These are phyloP conservation scores for Wickerhamomyces sp. DNA, from an alignment of 1,139 yeast species.

Conservation along the genomic window DNA sequence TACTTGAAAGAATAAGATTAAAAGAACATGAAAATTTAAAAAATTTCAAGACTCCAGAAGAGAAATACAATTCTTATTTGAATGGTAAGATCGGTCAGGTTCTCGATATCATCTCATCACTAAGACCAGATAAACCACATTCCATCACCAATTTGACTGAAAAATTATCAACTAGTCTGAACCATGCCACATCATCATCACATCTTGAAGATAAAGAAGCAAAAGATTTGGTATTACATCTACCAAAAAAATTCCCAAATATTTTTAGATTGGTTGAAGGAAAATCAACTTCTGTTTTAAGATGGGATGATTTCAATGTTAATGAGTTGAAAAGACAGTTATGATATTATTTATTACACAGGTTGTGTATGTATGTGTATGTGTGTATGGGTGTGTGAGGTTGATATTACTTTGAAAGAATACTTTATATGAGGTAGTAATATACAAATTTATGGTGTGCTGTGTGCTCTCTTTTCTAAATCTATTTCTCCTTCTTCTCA, in stretches of 20 bases:
- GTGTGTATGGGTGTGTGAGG: no score
- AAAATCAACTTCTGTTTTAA: slow-evolving; percentile 11
- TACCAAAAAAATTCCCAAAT: slow-evolving; percentile 16
- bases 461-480: no score
- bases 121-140: slow-evolving; percentile 28
- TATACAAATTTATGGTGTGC: no score
- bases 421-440: no score
- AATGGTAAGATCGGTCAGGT: slow-evolving; percentile 37
- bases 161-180: slow-evolving; percentile 27
- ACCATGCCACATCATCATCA: slow-evolving; percentile 22
- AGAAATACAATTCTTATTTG: slow-evolving; percentile 34
- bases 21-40: slow-evolving; percentile 30
- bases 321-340: slow-evolving; percentile 9
- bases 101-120: slow-evolving; percentile 25
- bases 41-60: slow-evolving; percentile 27
- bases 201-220: slow-evolving; percentile 30
- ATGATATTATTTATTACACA: neutral
- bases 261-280: slow-evolving; percentile 14
- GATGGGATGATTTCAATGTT: slow-evolving; percentile 20
- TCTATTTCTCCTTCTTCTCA: neutral
- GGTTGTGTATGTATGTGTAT: no score
- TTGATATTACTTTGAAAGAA: no score
- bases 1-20: slow-evolving; percentile 37
- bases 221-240: slow-evolving; percentile 20
- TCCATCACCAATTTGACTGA: slow-evolving; percentile 25